Evolutionary conservation across 2,329 filamentous ascomycete genomes (phyloP).

Genomic region (Corynespora cassiicola): DNA sequence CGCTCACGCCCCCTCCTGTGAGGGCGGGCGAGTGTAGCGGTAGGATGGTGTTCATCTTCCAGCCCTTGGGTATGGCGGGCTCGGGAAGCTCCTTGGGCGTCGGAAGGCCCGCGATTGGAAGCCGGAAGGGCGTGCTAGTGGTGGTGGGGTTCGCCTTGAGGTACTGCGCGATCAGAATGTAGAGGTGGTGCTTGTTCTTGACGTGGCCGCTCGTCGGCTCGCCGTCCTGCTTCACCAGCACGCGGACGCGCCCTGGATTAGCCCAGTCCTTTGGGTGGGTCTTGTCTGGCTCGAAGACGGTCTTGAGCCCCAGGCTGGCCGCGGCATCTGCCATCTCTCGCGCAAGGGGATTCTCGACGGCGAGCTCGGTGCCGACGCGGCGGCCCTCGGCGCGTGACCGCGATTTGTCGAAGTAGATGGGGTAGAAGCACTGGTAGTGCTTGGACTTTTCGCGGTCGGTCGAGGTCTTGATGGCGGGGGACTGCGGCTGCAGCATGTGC

Average conservation of each 20-base stretch:
- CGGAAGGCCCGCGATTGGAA: slow-evolving; percentile 76
- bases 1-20: slow-evolving; percentile 89
- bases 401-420: slow-evolving; percentile 87
- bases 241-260: slow-evolving; percentile 88
- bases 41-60: slow-evolving; percentile 85
- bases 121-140: slow-evolving; percentile 71
- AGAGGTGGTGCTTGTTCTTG: slow-evolving; percentile 86
- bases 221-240: slow-evolving; percentile 72
- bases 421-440: slow-evolving; percentile 88
- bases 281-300: slow-evolving; percentile 89
- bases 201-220: slow-evolving; percentile 58
- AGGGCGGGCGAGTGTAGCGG: slow-evolving; percentile 89
- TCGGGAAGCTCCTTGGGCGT: slow-evolving; percentile 71
- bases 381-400: slow-evolving; percentile 80
- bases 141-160: slow-evolving; percentile 80
- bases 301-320: slow-evolving; percentile 67
- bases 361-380: slow-evolving; percentile 74
- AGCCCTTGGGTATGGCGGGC: slow-evolving; percentile 75
- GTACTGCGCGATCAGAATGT: slow-evolving; percentile 78
- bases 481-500: slow-evolving; percentile 43
- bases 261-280: slow-evolving; percentile 96
- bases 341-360: slow-evolving; percentile 85
- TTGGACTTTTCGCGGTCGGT: slow-evolving; percentile 65
- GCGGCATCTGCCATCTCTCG: slow-evolving; percentile 86
- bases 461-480: slow-evolving; percentile 49